Percentiles rank a stretch among this genome's conserved stretches.
Evolutionary conservation across 2,329 filamentous ascomycete species (phyloP).

Genomic region (Pseudogymnoascus pannorum): DNA sequence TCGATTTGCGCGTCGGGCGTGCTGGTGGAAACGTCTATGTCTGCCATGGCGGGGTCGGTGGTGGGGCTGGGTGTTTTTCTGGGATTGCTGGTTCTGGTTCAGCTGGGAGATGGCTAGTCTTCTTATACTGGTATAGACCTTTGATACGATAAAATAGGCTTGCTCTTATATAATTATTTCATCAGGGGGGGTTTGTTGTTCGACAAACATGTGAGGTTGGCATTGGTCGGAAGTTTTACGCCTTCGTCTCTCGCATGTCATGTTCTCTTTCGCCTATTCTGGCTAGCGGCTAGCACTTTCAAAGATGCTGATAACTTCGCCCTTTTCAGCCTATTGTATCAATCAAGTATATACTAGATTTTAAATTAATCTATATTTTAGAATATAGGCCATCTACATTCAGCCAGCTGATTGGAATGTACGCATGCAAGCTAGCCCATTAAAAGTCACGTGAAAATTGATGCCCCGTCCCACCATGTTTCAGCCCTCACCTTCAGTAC

Average conservation of each 20-base stretch:
- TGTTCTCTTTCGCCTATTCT: neutral
- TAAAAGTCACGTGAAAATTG: neutral
- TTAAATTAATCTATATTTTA: neutral
- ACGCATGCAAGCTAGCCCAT: neutral
- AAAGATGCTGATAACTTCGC: neutral
- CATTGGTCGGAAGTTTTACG: neutral
- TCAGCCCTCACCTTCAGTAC: neutral
- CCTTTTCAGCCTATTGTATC: neutral
- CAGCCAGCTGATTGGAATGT: neutral
- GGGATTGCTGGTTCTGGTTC: neutral
- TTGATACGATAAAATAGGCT: neutral
- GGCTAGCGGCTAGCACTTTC: neutral
- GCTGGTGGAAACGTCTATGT: neutral
- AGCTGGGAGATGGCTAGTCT: neutral
- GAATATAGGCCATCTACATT: neutral
- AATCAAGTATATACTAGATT: neutral
- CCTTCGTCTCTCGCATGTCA: neutral
- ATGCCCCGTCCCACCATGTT: neutral
- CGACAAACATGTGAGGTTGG: neutral
- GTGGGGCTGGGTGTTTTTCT: neutral
- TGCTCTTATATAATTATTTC: neutral
- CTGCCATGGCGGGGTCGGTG: neutral
- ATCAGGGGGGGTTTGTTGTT: neutral
- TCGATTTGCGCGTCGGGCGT: constrained; percentile 27
- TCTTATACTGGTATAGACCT: neutral